Percentiles rank a stretch among this genome's conserved stretches.
phyloP scores from a whole-genome alignment of 345 rosid species.

The Citrus hindsii region DNA sequence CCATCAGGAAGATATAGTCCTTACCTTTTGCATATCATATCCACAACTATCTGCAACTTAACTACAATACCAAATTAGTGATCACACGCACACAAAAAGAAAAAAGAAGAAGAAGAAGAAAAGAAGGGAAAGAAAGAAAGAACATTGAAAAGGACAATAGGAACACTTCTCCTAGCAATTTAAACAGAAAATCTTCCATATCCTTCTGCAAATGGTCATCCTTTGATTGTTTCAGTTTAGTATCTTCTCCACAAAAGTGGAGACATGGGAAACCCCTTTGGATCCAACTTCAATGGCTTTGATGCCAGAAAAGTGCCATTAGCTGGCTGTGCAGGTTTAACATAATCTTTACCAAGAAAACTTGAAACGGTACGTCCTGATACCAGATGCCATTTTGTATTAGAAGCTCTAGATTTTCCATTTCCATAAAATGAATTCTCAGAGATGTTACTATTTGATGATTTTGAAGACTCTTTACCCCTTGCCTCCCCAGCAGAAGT shows the following conservation, averaged over 20 bases:
- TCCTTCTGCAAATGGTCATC: conserved; percentile 31
- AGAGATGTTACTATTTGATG: conserved; percentile 9
- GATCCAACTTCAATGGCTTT: conserved; percentile 51
- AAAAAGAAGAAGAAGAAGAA: not conserved
- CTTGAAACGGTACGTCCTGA: conserved; percentile 51
- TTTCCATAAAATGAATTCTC: conserved; percentile 15
- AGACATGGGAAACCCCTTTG: conserved; percentile 27
- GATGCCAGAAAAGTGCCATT: conserved; percentile 21
- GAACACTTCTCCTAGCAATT: conserved; percentile 49
- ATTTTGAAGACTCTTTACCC: conserved; percentile 12
- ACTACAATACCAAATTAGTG: conserved; percentile 25
- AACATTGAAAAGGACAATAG: not conserved
- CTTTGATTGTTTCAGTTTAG: conserved; percentile 6
- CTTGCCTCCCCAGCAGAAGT: conserved; percentile 6
- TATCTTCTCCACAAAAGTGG: conserved; percentile 30
- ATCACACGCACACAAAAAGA: not conserved
- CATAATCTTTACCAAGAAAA: conserved; percentile 41
- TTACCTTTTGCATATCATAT: conserved; percentile 50
- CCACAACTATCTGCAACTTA: conserved; percentile 44
- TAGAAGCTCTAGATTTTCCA: conserved; percentile 26
- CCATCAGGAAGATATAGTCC: conserved; percentile 6
- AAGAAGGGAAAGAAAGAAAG: too few relatives aligned
- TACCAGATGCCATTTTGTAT: conserved; percentile 35
- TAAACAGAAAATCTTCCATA: conserved; percentile 43
- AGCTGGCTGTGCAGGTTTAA: conserved; percentile 21